Evolutionary conservation across 192 early-diverging fungal genomes (phyloP), one percentile per base, ranked within the genome.

Genomic region (Entomortierella chlamydospora): DNA sequence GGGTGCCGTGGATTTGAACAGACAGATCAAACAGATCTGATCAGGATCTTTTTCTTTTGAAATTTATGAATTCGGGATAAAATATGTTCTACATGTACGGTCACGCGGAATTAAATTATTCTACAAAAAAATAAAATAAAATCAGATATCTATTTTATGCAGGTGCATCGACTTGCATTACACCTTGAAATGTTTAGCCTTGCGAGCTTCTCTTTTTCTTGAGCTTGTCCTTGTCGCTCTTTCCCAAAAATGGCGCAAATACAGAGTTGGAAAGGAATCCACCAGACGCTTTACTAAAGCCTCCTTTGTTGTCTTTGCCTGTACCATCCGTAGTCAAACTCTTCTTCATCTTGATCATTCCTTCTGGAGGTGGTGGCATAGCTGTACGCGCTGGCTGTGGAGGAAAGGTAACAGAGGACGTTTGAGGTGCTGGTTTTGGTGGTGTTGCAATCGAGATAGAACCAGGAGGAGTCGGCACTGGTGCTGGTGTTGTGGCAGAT

Each of bases 291-390:
- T 68, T 61, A 25, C 57, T 42, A 43, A 41, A 60, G 10, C 51
- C 22, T 13, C 34, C n/a, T 39, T 59, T 54, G 11, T 22, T 63
- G 13, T 54, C 47, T 25, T 54, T 68, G 30, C 57, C 52, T 18
- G 64, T 79, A 30, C 74, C 76, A 23, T 79, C 76, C 0, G 63
- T 66, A 0, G 76, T 79, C 68, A 79, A 65, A 55, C 68, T 70
- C 68, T 79, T 79, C 43, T 70, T 79, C 76, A 79, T 79, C 60
- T 70, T 79, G 39, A 79, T 34, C 13, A 61, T 31, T 15, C 76
- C 76, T 1, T 79, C 76, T 22, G 76, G 76, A 26, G 76, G 76
- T n/a, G 76, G 53, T 13, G 56, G 55, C 2, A 63, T 56, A 50
- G 76, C 29, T 15, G 56, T 41, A 11, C 66, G 52, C 15, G 20